Percentiles rank a stretch among this genome's conserved stretches.
Conservation (phyloP, 441 rosid genomes). For the Populus hybrid region DNA sequence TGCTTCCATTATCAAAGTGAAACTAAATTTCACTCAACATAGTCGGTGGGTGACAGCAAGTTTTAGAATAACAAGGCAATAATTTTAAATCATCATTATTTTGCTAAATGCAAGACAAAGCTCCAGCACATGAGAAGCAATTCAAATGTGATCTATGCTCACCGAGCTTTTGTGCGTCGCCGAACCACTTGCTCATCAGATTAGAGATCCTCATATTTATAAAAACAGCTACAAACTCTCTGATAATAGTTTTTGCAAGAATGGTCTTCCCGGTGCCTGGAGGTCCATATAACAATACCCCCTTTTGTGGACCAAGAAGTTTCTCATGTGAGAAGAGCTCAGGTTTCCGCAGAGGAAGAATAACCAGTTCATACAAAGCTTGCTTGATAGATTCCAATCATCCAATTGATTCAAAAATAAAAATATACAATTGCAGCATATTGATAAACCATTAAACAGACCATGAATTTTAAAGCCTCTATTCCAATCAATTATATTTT, state of each 20-base stretch:
- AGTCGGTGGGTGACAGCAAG: neutral
- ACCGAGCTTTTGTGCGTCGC: too few species aligned
- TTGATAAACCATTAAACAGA: too few species aligned
- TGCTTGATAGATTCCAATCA: slow-evolving; percentile 73
- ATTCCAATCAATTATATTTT: too few species aligned
- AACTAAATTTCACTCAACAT: neutral
- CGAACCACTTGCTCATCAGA: too few species aligned
- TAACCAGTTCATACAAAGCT: slow-evolving; percentile 80
- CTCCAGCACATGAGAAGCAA: too few species aligned
- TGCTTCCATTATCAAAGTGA: neutral
- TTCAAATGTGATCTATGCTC: too few species aligned
- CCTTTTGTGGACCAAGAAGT: slow-evolving; percentile 94
- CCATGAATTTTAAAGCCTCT: too few species aligned
- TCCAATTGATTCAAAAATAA: slow-evolving; percentile 63
- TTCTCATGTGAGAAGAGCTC: slow-evolving; percentile 83
- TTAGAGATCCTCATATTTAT: slow-evolving; percentile 35
- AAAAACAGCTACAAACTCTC: slow-evolving; percentile 91
- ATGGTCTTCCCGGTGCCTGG: slow-evolving; percentile 99
- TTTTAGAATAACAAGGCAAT: too few species aligned
- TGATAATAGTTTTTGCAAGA: slow-evolving; percentile 97
- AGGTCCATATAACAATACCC: slow-evolving; percentile 89
- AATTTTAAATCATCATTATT: too few species aligned
- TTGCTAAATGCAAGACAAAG: too few species aligned
- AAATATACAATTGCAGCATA: neutral
- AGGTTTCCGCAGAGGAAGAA: slow-evolving; percentile 83